Base-by-base conservation (phyloP, 2,329 filamentous ascomycete species). In the Colletotrichum magnum region DNA sequence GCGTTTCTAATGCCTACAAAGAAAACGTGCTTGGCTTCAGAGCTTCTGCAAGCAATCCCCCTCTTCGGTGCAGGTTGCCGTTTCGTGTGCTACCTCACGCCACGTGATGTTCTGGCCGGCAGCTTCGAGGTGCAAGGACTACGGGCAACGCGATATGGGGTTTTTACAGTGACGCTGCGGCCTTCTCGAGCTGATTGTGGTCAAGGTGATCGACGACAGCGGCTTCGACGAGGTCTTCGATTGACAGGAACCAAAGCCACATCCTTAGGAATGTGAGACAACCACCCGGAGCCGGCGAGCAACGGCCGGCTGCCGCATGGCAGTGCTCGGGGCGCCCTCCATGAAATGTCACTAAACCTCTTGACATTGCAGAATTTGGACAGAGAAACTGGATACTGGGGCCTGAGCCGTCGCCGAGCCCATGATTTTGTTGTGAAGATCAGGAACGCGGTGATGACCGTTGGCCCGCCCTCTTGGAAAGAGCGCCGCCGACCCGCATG, bases 291-390 rank as follows among this genome's bases (percentile, higher is more conserved):
- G 41, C 13, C 62, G 56, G 56, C 54, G 13, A 66, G 26, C 32
- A 69, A 69, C 67, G 67, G 62, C 56, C 67, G 67, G 62, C 56
- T 50, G 43, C 28, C 56, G 26, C 56, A 52, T 60, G 56, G 50
- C 45, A 15, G 36, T 21, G 18, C 54, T 51, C 26, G 32, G 24
- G 10, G 47, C n/a, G 6, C n/a, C 36, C 7, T 32, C 18, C 43
- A 21, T 21, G n/a, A 9, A 50, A 18, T 18, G 15, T 21, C 53
- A 36, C 5, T 68, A 56, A 24, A n/a, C 9, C 15, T n/a, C 54
- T 24, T 54, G 48, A 60, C 39, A 53, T 12, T 28, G 39, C 39
- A 21, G n/a, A 39, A 24, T 26, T 28, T 50, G 26, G 7, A 43
- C 16, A 59, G 57, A 39, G 13, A 12, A 24, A 18, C 57, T 50